Percentiles rank a stretch among this genome's conserved stretches.
These are phyloP conservation scores for Trypanosoma boissoni DNA, from an alignment of 208 protist species.

Conservation along the genomic window DNA sequence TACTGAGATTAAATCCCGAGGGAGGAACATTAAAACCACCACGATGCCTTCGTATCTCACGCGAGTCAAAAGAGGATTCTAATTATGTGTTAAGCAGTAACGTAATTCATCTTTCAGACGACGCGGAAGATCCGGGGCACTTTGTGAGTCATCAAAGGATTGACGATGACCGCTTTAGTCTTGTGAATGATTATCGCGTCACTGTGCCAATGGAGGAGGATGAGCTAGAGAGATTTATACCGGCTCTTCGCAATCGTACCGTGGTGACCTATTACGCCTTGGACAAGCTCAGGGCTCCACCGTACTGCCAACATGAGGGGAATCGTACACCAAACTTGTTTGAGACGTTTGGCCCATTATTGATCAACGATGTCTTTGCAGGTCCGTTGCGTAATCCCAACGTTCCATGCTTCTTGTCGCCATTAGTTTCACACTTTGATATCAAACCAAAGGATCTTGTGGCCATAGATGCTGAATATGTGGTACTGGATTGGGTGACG, in stretches of 20 bases:
- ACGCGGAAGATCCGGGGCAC: slow-evolving; percentile 81
- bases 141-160: slow-evolving; percentile 89
- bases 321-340: slow-evolving; percentile 76
- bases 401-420: slow-evolving; percentile 63
- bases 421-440: slow-evolving; percentile 59
- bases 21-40: slow-evolving; percentile 84
- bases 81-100: slow-evolving; percentile 88
- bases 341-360: slow-evolving; percentile 67
- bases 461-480: slow-evolving; percentile 90
- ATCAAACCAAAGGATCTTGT: slow-evolving; percentile 76
- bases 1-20: slow-evolving; percentile 87
- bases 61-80: slow-evolving; percentile 76
- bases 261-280: slow-evolving; percentile 86
- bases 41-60: slow-evolving; percentile 78
- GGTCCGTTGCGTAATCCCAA: slow-evolving; percentile 54
- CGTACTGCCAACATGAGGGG: slow-evolving; percentile 64
- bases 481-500: slow-evolving; percentile 73
- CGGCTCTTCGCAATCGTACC: slow-evolving; percentile 63
- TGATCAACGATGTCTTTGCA: slow-evolving; percentile 77
- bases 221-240: slow-evolving; percentile 72
- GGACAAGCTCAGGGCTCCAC: slow-evolving; percentile 58
- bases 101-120: slow-evolving; percentile 86
- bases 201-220: slow-evolving; percentile 67
- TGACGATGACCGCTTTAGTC: slow-evolving; percentile 72
- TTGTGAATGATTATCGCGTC: slow-evolving; percentile 89